Evolutionary conservation across 2,329 filamentous ascomycete species (phyloP).

Genomic region (Fusarium musae): DNA sequence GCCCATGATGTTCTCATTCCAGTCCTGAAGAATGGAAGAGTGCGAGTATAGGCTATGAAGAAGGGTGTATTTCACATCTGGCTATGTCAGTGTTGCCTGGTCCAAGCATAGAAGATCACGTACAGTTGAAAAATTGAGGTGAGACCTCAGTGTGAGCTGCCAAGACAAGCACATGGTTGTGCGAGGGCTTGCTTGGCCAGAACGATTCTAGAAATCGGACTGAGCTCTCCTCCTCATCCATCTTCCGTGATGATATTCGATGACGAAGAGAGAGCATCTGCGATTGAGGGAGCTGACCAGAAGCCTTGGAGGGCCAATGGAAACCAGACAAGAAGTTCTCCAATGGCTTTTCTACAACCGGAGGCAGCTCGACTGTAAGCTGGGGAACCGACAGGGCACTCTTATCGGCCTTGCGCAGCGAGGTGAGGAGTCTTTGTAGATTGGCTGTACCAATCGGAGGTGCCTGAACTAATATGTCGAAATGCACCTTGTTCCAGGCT

Average conservation of each 20-base stretch:
- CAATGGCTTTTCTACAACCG: slow-evolving; percentile 72
- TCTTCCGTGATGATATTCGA: slow-evolving; percentile 70
- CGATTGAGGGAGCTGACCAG: slow-evolving; percentile 53
- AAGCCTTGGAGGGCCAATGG: slow-evolving; percentile 69
- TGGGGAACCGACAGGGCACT: slow-evolving; percentile 74
- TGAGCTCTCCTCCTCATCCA: slow-evolving; percentile 76
- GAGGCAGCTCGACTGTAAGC: slow-evolving; percentile 85
- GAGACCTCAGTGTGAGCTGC: slow-evolving; percentile 85
- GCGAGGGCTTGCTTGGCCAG: slow-evolving; percentile 74
- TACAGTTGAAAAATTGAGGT: slow-evolving; percentile 83
- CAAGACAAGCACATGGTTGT: slow-evolving; percentile 84
- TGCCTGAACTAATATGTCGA: slow-evolving; percentile 88
- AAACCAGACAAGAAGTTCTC: slow-evolving; percentile 71
- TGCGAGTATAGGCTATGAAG: slow-evolving; percentile 81
- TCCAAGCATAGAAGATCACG: slow-evolving; percentile 33
- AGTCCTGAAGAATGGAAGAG: slow-evolving; percentile 53
- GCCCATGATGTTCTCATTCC: slow-evolving; percentile 73
- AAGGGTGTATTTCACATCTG: slow-evolving; percentile 79
- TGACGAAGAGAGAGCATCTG: slow-evolving; percentile 76
- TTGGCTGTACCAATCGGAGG: slow-evolving; percentile 76
- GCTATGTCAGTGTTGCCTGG: slow-evolving; percentile 25
- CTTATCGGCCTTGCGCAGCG: slow-evolving; percentile 80
- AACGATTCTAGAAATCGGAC: slow-evolving; percentile 86
- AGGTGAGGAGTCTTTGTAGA: slow-evolving; percentile 79
- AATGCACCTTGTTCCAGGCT: slow-evolving; percentile 81